Percentiles rank a stretch among this genome's conserved stretches.
phyloP scores from a whole-genome alignment of 331 rosid species.

The Erythrophleum ivorense region DNA sequence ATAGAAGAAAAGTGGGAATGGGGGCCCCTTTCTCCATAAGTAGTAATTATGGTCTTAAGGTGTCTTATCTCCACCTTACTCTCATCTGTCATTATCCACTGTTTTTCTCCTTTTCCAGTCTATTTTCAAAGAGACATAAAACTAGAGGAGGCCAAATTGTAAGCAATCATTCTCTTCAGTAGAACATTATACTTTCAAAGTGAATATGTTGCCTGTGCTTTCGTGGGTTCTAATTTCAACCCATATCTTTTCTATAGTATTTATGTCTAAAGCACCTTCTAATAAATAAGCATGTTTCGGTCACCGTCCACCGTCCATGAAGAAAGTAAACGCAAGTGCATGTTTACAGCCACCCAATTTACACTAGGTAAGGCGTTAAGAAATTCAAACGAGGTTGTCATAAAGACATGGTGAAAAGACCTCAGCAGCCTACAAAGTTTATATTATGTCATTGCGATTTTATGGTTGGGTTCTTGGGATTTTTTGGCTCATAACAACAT shows the following conservation, averaged over 20 bases:
- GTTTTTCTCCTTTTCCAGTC: too few relatives aligned
- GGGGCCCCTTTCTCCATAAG: not conserved
- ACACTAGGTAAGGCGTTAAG: conserved; percentile 23
- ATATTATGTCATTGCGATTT: conserved; percentile 38
- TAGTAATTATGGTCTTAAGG: not conserved
- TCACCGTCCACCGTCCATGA: conserved; percentile 27
- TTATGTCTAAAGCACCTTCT: conserved; percentile 27
- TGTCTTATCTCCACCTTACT: conserved; percentile 18
- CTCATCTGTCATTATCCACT: not conserved
- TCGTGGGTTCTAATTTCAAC: conserved; percentile 31
- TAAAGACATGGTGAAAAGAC: not conserved
- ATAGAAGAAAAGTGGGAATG: too few relatives aligned
- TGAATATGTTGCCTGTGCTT: conserved; percentile 16
- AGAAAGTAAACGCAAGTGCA: conserved; percentile 23
- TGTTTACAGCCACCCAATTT: not conserved
- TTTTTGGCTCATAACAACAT: too few relatives aligned
- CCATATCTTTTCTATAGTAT: conserved; percentile 11
- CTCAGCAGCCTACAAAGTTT: conserved; percentile 36
- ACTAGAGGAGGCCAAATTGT: too few relatives aligned
- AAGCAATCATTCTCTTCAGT: not conserved
- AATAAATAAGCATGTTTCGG: conserved; percentile 41
- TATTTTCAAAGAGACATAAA: too few relatives aligned
- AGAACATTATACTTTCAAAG: conserved; percentile 20
- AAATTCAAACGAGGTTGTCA: conserved; percentile 19
- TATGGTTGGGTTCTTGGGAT: conserved; percentile 32